Conservation (phyloP, 2,329 filamentous ascomycete genomes). For the Hyphodiscus sp. region DNA sequence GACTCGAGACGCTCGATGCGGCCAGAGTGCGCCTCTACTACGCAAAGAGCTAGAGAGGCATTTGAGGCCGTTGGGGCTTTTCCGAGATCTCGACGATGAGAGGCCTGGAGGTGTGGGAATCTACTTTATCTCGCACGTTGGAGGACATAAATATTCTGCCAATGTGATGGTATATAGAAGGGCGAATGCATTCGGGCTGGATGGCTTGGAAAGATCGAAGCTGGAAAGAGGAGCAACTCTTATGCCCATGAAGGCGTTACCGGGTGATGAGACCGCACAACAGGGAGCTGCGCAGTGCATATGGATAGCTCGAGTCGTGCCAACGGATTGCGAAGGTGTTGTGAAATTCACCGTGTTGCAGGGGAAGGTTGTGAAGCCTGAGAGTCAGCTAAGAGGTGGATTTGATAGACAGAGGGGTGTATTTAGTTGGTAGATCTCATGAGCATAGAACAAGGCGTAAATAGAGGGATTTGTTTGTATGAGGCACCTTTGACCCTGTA, state of each 20-base stretch:
- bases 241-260: constrained; percentile 23
- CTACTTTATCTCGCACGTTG: constrained; percentile 94
- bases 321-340: constrained; percentile 90
- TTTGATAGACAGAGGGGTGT: constrained; percentile 79
- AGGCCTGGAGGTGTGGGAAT: constrained; percentile 88
- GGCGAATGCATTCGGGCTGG: constrained; percentile 29
- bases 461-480: background rate
- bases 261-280: constrained; percentile 29
- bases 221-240: constrained; percentile 28
- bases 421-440: constrained; percentile 67
- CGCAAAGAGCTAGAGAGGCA: constrained; percentile 84
- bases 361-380: constrained; percentile 90
- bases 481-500: background rate
- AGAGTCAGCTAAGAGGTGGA: constrained; percentile 76
- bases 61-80: constrained; percentile 75
- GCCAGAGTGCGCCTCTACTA: constrained; percentile 87
- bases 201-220: constrained; percentile 27
- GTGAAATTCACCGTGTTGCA: constrained; percentile 83
- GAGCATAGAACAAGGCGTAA: background rate
- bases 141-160: constrained; percentile 92
- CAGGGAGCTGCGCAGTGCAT: constrained; percentile 78
- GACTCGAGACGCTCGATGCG: constrained; percentile 91
- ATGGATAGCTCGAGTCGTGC: constrained; percentile 78
- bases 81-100: constrained; percentile 81
- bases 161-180: constrained; percentile 87